phyloP scores from a whole-genome alignment of 257 asterid genomes.

The Plantago major region DNA sequence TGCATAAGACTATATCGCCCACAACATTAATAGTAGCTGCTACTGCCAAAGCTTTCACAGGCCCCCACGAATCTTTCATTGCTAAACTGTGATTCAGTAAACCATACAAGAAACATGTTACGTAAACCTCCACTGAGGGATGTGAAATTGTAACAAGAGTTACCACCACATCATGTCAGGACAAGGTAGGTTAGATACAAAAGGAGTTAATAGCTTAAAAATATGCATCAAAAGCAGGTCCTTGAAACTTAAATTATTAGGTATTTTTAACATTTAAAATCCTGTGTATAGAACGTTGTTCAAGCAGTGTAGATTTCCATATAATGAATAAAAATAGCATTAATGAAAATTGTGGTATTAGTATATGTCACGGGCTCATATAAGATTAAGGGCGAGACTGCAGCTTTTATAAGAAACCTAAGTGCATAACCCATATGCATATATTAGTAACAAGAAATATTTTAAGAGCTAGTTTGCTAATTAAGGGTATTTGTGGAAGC shows the following conservation, averaged over 20 bases:
- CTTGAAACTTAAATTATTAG: no score
- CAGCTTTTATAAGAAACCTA: no score
- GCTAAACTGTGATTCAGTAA: slow-evolving; percentile 48
- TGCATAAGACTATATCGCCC: slow-evolving; percentile 72
- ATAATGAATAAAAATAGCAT: no score
- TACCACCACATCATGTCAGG: neutral
- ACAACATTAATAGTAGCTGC: slow-evolving; percentile 67
- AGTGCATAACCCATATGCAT: neutral
- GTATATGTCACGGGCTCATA: no score
- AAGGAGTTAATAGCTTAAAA: no score
- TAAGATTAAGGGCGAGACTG: neutral
- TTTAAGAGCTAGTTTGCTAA: neutral
- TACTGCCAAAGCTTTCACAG: slow-evolving; percentile 71
- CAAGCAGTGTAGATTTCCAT: no score
- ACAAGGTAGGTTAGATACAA: no score
- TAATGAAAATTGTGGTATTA: no score
- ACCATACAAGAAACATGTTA: slow-evolving; percentile 5
- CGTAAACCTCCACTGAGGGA: no score
- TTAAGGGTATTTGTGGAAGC: neutral
- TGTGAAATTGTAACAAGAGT: slow-evolving; percentile 5
- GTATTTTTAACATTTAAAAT: no score
- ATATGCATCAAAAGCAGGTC: no score
- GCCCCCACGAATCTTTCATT: slow-evolving; percentile 89
- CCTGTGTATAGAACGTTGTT: no score
- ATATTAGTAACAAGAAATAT: neutral